Base-by-base conservation (phyloP, 2,329 filamentous ascomycete genomes). In the Venturia nashicola region DNA sequence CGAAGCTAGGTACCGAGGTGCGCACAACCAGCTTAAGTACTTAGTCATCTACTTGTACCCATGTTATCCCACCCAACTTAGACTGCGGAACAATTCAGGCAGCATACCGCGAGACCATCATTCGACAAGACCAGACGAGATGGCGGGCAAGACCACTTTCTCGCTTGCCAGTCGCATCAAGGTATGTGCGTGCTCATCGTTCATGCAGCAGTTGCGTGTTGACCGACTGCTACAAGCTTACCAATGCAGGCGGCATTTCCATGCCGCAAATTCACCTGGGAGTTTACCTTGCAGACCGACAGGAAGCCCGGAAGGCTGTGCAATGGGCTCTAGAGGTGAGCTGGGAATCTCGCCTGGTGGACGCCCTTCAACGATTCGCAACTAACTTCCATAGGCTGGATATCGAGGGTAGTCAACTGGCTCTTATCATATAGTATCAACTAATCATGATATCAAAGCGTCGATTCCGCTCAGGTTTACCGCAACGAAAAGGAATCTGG, bases 261-360 rank as follows among this genome's bases (percentile, higher is more conserved):
- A 90, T 90, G 74, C 88, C 88, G 16, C 83, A 82, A 69, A 84
- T 91, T 68, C 88, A 91, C 68, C 81, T 91, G 1, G 88, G 88
- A 5, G 83, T 91, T 12, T 91, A 91, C 75, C 79, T 87, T 76
- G 88, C 88, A 73, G 83, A 81, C 3, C 83, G 86, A 1, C 72
- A 72, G 34, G 85, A 89, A 70, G 85, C 84, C 20, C 77, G 76
- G 11, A 72, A 77, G 34, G 79, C 86, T 1, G 84, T 90, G 1
- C 76, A 75, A 57, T 82, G 76, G 73, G 86, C 81, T 11, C 76
- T 89, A 1, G 76, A 78, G 62, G 79, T 78, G 66, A 78, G 80
- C 61, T 18, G 82, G 83, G 69, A 18, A 36, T 54, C 18, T 20
- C 20, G 20, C 12, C 20, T 11, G 43, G 11, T 63, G n/a, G 36